Evolutionary conservation across 2,329 filamentous ascomycete genomes (phyloP), one percentile per base, ranked within the genome.

Genomic region (Penicillium sp.): DNA sequence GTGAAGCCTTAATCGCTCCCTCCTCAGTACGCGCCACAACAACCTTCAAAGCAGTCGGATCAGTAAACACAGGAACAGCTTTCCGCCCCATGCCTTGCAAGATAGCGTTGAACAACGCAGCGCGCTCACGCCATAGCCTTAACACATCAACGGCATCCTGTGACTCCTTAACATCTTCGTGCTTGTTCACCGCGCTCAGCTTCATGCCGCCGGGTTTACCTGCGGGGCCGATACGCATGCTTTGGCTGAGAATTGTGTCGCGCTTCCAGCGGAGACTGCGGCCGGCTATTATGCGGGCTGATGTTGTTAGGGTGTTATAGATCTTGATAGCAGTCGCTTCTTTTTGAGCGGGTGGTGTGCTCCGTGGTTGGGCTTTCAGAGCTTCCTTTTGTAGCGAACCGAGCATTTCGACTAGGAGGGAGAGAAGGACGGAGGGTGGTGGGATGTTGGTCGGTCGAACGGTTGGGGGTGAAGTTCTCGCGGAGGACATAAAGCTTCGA

Each of bases 211-310:
- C 87, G 49, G 76, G 73, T 65, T 89, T 90, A 3, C 86, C 87
- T 1, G 90, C 90, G 20, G 84, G 84, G 0, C 85, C 85, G 58
- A 97, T 96, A 54, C 89, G 86, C 89, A 96, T 96, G 67, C 88
- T 87, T 72, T 96, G 91, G 1, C 89, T 85, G 12, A 97, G 79
- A 58, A 91, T 86, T 58, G 85, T 88, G 73, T 97, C 93, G 51
- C 93, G 85, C 70, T 96, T 93, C 93, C 93, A 97, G 54, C 93
- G 88, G 49, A 89, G 78, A 67, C 90, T 92, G 55, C 93, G 87
- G 11, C 92, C 93, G 1, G 90, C 89, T 54, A 97, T 86, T 48
- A 97, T 83, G 43, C 88, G 88, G n/a, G 85, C 89, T 23, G 88
- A 86, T 11, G 91, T 89, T 2, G 67, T 70, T 46, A 75, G 63